These are phyloP conservation scores for Fusarium chlamydosporum DNA, from an alignment of 2,329 filamentous ascomycete genomes.

Conservation along the genomic window DNA sequence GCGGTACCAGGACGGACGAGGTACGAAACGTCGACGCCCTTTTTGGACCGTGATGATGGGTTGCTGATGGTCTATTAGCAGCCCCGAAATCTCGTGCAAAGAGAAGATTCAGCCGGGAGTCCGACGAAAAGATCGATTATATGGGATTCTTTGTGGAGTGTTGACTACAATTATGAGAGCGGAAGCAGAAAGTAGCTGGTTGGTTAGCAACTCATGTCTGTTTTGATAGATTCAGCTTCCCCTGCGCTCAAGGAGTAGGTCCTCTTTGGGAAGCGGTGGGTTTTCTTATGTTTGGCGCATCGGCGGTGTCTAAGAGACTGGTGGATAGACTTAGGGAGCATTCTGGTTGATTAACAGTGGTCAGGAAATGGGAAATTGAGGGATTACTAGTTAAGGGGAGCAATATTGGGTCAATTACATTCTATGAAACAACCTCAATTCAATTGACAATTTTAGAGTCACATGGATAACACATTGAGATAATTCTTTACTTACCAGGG, in stretches of 20 bases:
- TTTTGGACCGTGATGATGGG: slow-evolving; percentile 63
- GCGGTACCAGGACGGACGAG: slow-evolving; percentile 58
- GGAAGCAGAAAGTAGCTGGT: slow-evolving; percentile 47
- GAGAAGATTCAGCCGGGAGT: slow-evolving; percentile 59
- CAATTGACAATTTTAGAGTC: slow-evolving; percentile 13
- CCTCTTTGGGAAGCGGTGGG: slow-evolving; percentile 32
- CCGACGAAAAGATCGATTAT: slow-evolving; percentile 67
- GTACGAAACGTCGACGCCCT: slow-evolving; percentile 69
- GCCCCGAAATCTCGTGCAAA: slow-evolving; percentile 52
- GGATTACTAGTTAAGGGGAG: slow-evolving; percentile 2
- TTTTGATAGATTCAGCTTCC: slow-evolving; percentile 7
- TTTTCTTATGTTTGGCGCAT: slow-evolving; percentile 29
- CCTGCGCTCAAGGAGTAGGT: slow-evolving; percentile 17
- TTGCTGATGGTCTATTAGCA: slow-evolving; percentile 53
- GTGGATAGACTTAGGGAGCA: slow-evolving; percentile 30
- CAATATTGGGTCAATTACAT: slow-evolving; percentile 2
- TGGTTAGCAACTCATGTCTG: slow-evolving; percentile 3
- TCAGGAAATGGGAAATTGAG: background rate
- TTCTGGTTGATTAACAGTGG: slow-evolving; percentile 10
- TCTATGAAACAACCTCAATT: slow-evolving; percentile 1
- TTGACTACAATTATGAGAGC: slow-evolving; percentile 70
- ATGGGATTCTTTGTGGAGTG: slow-evolving; percentile 74
- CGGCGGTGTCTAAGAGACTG: slow-evolving; percentile 26
- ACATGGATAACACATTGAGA: background rate
- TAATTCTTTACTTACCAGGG: background rate